phyloP scores from a whole-genome alignment of 179 eudicot genomes.

The Carnegiea gigantea region DNA sequence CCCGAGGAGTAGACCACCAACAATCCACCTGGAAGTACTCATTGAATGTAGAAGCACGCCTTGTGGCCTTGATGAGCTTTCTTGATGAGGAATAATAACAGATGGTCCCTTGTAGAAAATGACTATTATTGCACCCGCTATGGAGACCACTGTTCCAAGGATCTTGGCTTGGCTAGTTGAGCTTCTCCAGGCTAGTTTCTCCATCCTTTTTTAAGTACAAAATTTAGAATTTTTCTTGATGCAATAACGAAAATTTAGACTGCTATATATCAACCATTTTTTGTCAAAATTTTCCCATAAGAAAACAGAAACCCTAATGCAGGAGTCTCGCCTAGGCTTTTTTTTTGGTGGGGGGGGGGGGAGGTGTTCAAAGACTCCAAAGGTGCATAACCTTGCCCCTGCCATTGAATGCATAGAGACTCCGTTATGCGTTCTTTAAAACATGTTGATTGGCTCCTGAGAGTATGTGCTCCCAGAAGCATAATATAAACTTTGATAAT shows the following conservation, averaged over 20 bases:
- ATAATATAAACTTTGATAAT: no score
- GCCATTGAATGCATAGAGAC: no score
- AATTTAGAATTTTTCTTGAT: neutral
- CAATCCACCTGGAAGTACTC: conserved; percentile 29
- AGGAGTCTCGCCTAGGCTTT: no score
- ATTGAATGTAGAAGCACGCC: conserved; percentile 16
- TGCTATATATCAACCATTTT: neutral
- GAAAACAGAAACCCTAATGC: no score
- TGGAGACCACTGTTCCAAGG: conserved; percentile 40
- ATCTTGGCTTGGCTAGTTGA: conserved; percentile 42
- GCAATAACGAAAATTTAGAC: no score
- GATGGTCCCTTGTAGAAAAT: conserved; percentile 44
- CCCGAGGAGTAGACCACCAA: conserved; percentile 39
- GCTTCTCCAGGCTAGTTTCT: conserved; percentile 42
- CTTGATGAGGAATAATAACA: conserved; percentile 18
- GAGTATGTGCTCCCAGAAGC: no score
- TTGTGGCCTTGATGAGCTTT: conserved; percentile 12
- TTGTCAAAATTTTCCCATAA: neutral
- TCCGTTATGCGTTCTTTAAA: no score
- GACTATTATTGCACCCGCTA: conserved; percentile 41
- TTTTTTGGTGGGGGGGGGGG: no score
- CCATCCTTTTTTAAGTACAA: conserved; percentile 32
- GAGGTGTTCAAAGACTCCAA: no score
- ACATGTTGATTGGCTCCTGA: no score
- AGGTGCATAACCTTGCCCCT: no score